phyloP scores from a whole-genome alignment of 2,329 filamentous ascomycete genomes.

The Tolypocladium tropicale region DNA sequence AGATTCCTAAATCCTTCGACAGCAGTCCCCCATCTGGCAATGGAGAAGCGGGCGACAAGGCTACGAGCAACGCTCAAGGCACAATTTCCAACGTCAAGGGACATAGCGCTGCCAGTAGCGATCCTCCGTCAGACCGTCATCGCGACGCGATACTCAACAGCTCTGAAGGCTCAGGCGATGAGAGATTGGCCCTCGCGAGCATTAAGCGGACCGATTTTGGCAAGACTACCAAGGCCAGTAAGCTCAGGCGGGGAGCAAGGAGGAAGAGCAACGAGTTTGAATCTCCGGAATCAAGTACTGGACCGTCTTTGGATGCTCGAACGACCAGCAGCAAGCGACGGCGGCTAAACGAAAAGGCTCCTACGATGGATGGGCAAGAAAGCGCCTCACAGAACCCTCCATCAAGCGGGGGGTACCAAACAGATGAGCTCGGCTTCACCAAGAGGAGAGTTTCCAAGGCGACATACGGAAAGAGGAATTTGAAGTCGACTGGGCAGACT shows the following conservation, averaged over 20 bases:
- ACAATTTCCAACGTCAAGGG: background rate
- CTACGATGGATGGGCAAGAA: background rate
- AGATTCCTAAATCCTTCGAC: slow-evolving; percentile 7
- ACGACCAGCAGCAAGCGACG: slow-evolving; percentile 3
- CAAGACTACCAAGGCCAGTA: background rate
- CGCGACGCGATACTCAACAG: background rate
- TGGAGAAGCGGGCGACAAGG: background rate
- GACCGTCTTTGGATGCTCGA: background rate
- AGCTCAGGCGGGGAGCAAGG: slow-evolving; percentile 1
- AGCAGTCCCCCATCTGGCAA: slow-evolving; percentile 13
- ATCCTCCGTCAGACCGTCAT: slow-evolving; percentile 7
- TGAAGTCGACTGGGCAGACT: slow-evolving; percentile 12
- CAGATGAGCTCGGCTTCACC: slow-evolving; percentile 13
- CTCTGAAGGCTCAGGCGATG: slow-evolving; percentile 16
- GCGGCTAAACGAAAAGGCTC: background rate
- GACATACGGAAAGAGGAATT: slow-evolving; percentile 14
- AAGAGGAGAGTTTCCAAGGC: slow-evolving; percentile 7
- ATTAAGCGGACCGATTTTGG: slow-evolving; percentile 25
- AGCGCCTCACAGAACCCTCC: background rate
- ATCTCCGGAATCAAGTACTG: background rate
- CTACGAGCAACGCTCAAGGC: background rate
- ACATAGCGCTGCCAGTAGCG: background rate
- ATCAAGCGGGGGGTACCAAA: slow-evolving; percentile 11
- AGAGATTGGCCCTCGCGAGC: slow-evolving; percentile 13
- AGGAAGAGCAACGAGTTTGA: background rate